Evolutionary conservation across 2,329 filamentous ascomycete species (phyloP), one percentile per base, ranked within the genome.

Genomic region (Hymenoscyphus occultus): DNA sequence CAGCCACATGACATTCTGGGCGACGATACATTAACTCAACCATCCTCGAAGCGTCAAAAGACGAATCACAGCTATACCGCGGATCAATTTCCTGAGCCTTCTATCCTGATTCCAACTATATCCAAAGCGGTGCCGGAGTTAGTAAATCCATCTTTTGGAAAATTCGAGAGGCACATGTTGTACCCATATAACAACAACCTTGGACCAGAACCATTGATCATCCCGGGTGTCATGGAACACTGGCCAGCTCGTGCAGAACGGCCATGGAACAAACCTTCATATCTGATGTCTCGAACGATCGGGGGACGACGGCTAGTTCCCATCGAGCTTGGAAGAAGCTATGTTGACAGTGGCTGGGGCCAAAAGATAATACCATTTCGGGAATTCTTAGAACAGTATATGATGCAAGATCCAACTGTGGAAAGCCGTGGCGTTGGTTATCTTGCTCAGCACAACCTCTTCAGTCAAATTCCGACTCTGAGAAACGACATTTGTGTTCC

Each of bases 361-460:
- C 94, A 98, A 76, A 84, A 87, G 63, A 86, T 98, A 32, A 84
- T 96, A 59, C 81, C 85, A 0, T 96, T 98, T 71, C 78, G 80
- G 5, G 80, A 88, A 0, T 96, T 97, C 69, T 79, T 97, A 59
- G 70, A 80, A 5, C 42, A 73, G 14, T 74, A 74, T 35, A 70
- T 75, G 31, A 59, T 32, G 16, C 39, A 64, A 6, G 48, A 59
- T 1, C 16, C 56, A 3, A 54, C 39, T 1, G 9, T 51, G 2
- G n/a, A 32, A n/a, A 58, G n/a, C 6, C 63, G 56, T 10, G 65
- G 69, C n/a, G 86, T 83, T 12, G 92, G 89, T 13, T 99, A 99
- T 76, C 86, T 99, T 56, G 95, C 95, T 9, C 95, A 99, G 74
- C 92, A 98, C 78, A 87, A 94, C 70, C 84, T 99, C 42, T 89